Evolutionary conservation across 1,284 basidiomycete genomes (phyloP), one percentile per base, ranked within the genome.

Genomic region (Tilletiaria anomala): DNA sequence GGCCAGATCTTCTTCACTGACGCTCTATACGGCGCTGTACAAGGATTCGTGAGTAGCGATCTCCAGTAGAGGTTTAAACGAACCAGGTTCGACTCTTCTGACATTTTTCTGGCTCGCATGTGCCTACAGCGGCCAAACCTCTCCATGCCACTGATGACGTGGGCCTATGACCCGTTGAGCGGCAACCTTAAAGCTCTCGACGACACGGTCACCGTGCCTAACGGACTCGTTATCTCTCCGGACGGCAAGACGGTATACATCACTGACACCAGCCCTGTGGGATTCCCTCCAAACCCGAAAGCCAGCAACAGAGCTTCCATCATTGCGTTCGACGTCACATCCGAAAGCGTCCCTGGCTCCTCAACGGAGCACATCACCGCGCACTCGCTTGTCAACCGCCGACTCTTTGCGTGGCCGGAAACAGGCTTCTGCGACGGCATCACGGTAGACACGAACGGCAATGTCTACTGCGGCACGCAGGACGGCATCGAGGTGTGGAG

Each of bases 1-100:
- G 75, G 75, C 12, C 74, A 73, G 36, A 58, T 82, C 8, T 82
- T 78, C 68, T 82, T 82, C 67, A 80, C 78, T 0, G 83, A 84
- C 58, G 72, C 73, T 5, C 70, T 59, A n/a, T 72, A 71, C 40
- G 70, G 68, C 4, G 10, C 11, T 15, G 8, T 43, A 20, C 35
- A 33, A 20, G 15, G 29, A 15, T 39, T 39, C 24, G n/a, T n/a
- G n/a, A n/a, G n/a, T n/a, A n/a, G n/a, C n/a, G n/a, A n/a, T n/a
- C n/a, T n/a, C n/a, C n/a, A n/a, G n/a, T n/a, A n/a, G n/a, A n/a
- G n/a, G n/a, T n/a, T n/a, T n/a, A n/a, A n/a, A n/a, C n/a, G n/a
- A n/a, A n/a, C n/a, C n/a, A n/a, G n/a, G n/a, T n/a, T n/a, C n/a
- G n/a, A n/a, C n/a, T n/a, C n/a, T n/a, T n/a, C n/a, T n/a, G n/a